Conservation (phyloP, 2,329 filamentous ascomycete species). For the Myriosclerotinia curreyana region DNA sequence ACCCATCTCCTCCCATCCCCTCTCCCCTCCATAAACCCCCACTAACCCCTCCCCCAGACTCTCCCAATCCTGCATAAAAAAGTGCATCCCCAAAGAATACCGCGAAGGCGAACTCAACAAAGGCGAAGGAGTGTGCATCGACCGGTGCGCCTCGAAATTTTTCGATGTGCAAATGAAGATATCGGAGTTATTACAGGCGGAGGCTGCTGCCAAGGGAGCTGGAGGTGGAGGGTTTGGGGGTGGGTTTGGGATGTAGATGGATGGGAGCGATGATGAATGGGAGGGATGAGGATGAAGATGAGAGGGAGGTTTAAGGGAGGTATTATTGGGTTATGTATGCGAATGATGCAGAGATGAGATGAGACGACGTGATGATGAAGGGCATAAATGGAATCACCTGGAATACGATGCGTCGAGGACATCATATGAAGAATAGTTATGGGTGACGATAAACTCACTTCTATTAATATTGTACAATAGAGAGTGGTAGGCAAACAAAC, state of each 20-base stretch:
- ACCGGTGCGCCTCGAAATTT: constrained; percentile 96
- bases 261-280: too few species aligned
- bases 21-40: too few species aligned
- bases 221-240: constrained; percentile 48
- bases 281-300: background rate
- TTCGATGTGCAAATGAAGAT: constrained; percentile 99
- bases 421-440: background rate
- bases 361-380: constrained; percentile 9
- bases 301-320: background rate
- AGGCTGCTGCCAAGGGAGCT: constrained; percentile 66
- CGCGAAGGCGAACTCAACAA: constrained; percentile 97
- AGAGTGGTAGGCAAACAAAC: constrained; percentile 22
- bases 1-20: too few species aligned
- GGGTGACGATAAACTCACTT: background rate
- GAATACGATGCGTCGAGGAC: background rate
- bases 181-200: constrained; percentile 90
- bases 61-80: constrained; percentile 83
- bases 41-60: too few species aligned
- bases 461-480: constrained; percentile 30
- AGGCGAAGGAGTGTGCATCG: constrained; percentile 96
- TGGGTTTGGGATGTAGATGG: constrained; percentile 43
- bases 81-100: constrained; percentile 91
- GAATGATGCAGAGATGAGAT: constrained; percentile 13
- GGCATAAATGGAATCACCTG: constrained; percentile 3
- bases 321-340: background rate